Evolutionary conservation across 768 basidiomycete genomes (phyloP).

Genomic region (Agrocybe praecox): DNA sequence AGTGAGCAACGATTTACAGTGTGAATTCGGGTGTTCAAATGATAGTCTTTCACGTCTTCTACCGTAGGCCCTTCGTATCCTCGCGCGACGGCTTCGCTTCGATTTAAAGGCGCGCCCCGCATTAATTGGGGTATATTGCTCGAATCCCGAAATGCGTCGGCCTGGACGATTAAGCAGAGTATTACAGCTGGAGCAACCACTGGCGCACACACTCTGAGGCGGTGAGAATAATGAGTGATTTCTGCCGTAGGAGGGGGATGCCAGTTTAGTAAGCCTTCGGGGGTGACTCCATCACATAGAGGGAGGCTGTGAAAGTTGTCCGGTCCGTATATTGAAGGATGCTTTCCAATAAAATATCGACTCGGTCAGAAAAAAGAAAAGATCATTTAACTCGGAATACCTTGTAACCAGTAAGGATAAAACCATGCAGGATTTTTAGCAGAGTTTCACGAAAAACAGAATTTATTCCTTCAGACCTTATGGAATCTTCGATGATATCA

Average conservation of each 20-base stretch:
- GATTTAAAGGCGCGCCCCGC: slow-evolving; percentile 1
- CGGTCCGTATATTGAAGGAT: slow-evolving; percentile 43
- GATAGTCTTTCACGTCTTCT: slow-evolving; percentile 43
- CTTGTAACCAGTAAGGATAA: slow-evolving; percentile 43
- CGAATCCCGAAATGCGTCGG: slow-evolving; percentile 36
- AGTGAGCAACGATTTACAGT: slow-evolving; percentile 15
- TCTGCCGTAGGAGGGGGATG: slow-evolving; percentile 31
- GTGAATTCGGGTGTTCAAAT: slow-evolving; percentile 35
- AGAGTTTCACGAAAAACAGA: slow-evolving; percentile 24
- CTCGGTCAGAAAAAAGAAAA: neutral
- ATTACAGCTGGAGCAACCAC: slow-evolving; percentile 41
- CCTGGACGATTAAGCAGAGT: slow-evolving; percentile 34
- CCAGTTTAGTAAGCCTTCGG: slow-evolving; percentile 25
- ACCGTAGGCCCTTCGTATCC: slow-evolving; percentile 33
- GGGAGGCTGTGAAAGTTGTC: slow-evolving; percentile 47
- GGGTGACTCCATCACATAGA: slow-evolving; percentile 11
- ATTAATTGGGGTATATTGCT: slow-evolving; percentile 7
- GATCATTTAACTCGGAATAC: slow-evolving; percentile 24
- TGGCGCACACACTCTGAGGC: slow-evolving; percentile 42
- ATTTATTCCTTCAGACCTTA: slow-evolving; percentile 28
- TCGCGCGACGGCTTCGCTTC: slow-evolving; percentile 15
- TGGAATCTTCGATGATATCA: slow-evolving; percentile 27
- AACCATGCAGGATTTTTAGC: slow-evolving; percentile 35
- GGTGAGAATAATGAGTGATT: slow-evolving; percentile 42
- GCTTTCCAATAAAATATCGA: slow-evolving; percentile 28